phyloP scores from a whole-genome alignment of 73 alveolate species.

The Tetrahymena borealis region DNA sequence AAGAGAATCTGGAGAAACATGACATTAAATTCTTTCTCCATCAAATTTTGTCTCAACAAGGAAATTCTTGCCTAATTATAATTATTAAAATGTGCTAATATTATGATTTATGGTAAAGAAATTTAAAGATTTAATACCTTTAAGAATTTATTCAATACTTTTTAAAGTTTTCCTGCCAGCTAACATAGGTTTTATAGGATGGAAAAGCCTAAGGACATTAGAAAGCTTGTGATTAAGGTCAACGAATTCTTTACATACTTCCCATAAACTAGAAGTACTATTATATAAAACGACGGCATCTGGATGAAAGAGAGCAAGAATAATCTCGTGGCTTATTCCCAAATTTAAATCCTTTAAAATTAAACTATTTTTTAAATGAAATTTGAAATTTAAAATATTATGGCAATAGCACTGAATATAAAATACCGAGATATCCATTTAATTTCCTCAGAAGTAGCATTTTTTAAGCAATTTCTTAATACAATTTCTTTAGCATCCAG shows the following conservation, averaged over 20 bases:
- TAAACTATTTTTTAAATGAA: conserved; percentile 40
- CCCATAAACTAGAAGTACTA: conserved; percentile 74
- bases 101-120: background rate
- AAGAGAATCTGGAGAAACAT: conserved; percentile 46
- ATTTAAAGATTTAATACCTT: conserved; percentile 40
- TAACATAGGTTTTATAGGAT: conserved; percentile 94
- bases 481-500: conserved; percentile 44
- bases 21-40: conserved; percentile 96
- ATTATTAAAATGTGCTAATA: background rate
- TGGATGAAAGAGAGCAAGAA: conserved; percentile 74
- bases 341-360: conserved; percentile 85
- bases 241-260: conserved; percentile 79
- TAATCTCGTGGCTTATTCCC: conserved; percentile 80
- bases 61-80: conserved; percentile 48
- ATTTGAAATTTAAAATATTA: background rate
- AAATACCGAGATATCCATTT: conserved; percentile 64
- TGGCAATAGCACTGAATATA: background rate
- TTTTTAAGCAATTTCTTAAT: conserved; percentile 62
- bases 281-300: conserved; percentile 87
- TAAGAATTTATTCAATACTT: conserved; percentile 50
- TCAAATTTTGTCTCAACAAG: conserved; percentile 92
- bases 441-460: conserved; percentile 76
- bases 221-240: conserved; percentile 62
- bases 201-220: conserved; percentile 76
- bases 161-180: conserved; percentile 60